A percentile compares a stretch with the other conserved stretches of the same genome.
Conservation (phyloP, 345 rosid species). For the Lenwebbia sp. region DNA sequence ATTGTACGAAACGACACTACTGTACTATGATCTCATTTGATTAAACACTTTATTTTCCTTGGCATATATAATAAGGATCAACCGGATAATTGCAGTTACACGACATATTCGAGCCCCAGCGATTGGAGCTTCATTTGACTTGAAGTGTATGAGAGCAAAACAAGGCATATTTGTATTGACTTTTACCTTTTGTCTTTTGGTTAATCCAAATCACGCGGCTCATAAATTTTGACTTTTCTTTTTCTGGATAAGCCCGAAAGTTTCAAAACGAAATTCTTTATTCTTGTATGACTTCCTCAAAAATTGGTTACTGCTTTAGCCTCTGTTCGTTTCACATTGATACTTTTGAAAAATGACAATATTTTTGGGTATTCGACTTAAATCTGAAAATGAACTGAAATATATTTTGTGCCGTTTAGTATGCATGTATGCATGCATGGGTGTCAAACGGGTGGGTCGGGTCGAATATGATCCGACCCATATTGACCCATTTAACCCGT, state of each 20-base stretch:
- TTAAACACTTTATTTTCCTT: background rate
- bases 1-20: background rate
- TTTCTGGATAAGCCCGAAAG: background rate
- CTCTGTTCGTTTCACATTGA: too few relatives aligned
- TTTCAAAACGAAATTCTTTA: background rate
- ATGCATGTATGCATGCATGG: too few relatives aligned
- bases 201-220: background rate
- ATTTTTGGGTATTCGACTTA: too few relatives aligned
- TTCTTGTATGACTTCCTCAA: background rate
- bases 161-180: background rate
- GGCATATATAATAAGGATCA: background rate
- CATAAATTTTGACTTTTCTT: background rate
- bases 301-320: background rate
- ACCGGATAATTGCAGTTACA: background rate
- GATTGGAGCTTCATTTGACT: background rate
- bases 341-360: too few relatives aligned
- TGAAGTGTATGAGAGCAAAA: background rate
- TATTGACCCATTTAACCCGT: too few relatives aligned
- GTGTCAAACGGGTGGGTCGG: too few relatives aligned
- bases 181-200: background rate
- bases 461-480: too few relatives aligned
- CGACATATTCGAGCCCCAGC: background rate
- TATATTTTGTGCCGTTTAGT: too few relatives aligned
- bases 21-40: background rate
- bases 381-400: too few relatives aligned